These are phyloP conservation scores for Naegleria gruberi DNA, from an alignment of 208 protist genomes.

Conservation along the genomic window DNA sequence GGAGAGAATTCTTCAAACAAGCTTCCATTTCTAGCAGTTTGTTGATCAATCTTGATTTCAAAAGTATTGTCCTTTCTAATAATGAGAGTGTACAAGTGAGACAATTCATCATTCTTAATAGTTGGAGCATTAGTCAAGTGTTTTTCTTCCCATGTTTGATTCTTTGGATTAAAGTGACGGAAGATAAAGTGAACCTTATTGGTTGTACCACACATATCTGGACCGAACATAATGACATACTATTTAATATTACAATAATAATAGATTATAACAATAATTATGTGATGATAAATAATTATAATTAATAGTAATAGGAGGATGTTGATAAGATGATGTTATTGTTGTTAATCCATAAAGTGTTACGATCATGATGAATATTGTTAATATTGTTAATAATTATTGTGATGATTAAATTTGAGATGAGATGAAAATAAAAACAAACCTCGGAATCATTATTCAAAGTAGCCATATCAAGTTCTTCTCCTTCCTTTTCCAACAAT, in stretches of 20 bases:
- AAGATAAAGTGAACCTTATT: conserved; percentile 84
- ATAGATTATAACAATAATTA: too few relatives aligned
- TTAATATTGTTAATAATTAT: too few relatives aligned
- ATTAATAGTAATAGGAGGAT: too few relatives aligned
- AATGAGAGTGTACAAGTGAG: conserved; percentile 84
- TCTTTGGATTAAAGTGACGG: conserved; percentile 74
- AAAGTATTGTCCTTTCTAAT: conserved; percentile 82
- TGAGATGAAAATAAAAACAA: too few relatives aligned
- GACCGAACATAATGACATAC: conserved; percentile 91
- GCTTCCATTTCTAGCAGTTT: conserved; percentile 47
- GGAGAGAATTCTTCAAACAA: conserved; percentile 73
- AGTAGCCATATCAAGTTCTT: too few relatives aligned
- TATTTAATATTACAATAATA: conserved; percentile 53
- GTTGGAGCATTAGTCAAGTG: conserved; percentile 47
- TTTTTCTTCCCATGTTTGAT: conserved; percentile 52
- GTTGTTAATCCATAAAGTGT: too few relatives aligned
- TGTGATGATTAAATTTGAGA: too few relatives aligned
- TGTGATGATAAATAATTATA: too few relatives aligned
- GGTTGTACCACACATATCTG: conserved; percentile 74
- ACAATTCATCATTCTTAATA: conserved; percentile 59
- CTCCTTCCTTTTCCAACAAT: too few relatives aligned
- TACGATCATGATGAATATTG: too few relatives aligned
- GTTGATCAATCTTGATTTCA: conserved; percentile 66
- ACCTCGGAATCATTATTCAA: conserved; percentile 46
- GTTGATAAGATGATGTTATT: too few relatives aligned